Evolutionary conservation across 2,329 filamentous ascomycete species (phyloP), one percentile per base, ranked within the genome.

Genomic region (Aspergillus sp.): DNA sequence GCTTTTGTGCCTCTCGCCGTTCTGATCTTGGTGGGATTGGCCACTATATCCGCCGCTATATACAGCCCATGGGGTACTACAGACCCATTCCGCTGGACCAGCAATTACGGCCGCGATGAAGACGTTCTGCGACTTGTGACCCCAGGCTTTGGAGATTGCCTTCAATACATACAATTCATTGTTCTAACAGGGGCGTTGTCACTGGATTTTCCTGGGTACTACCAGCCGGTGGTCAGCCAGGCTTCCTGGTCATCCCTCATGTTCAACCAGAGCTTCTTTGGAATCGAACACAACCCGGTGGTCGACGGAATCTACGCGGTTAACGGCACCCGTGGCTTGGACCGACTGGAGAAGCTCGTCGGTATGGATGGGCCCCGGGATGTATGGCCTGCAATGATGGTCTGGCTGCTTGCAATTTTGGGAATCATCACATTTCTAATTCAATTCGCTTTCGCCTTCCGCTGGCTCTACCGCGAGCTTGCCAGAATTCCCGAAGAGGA

Each of bases 101-200:
- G 91, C 70, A 99, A 99, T 72, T 98, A 96, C 72, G 95, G 95
- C 37, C 87, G 93, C 65, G 95, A 99, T 67, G 90, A 91, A 60
- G 95, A 99, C 76, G 80, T 97, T 64, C 81, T 99, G 54, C 87
- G 95, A 55, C 81, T 99, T 48, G 91, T 99, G 35, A 99, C 95
- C 0, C 95, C 95, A 5, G 95, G 95, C 1, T 98, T 99, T 71
- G 92, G 91, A 6, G 95, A 99, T 71, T 99, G 95, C 69, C 81
- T 99, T 55, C 93, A 98, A 75, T 98, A 99, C 73, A 90, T 99
- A 17, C 95, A 99, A 71, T 99, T 96, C 67, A 82, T 95, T 55
- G 88, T 90, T 21, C 78, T 99, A 58, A 95, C 92, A 0, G 93
- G 93, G n/a, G 88, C 89, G 39, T 80, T 99, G 57, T 91, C 89